Percentiles rank a stretch among this genome's conserved stretches.
Conservation (phyloP, 2,329 filamentous ascomycete species). For the Arachnomyces sp. region DNA sequence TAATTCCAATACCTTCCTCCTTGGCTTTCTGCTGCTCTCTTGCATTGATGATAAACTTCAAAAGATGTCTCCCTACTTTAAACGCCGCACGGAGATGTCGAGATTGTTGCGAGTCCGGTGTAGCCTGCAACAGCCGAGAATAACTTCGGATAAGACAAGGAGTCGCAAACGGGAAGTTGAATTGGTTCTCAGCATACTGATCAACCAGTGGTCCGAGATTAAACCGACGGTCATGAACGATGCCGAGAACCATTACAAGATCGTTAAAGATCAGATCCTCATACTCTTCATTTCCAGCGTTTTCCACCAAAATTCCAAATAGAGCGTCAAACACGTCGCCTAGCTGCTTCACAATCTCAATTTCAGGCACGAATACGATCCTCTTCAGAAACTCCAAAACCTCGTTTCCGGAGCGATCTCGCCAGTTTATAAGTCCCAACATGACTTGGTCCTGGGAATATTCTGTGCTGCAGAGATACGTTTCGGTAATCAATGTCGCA, state of each 20-base stretch:
- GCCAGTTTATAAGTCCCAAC: slow-evolving; percentile 79
- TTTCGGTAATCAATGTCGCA: slow-evolving; percentile 70
- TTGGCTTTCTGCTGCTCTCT: slow-evolving; percentile 81
- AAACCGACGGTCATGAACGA: slow-evolving; percentile 89
- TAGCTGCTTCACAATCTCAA: slow-evolving; percentile 92
- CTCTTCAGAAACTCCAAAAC: slow-evolving; percentile 69
- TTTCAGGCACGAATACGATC: slow-evolving; percentile 88
- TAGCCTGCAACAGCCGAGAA: slow-evolving; percentile 71
- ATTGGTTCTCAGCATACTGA: slow-evolving; percentile 77
- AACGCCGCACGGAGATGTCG: slow-evolving; percentile 82
- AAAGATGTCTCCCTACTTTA: slow-evolving; percentile 86
- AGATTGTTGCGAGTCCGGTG: slow-evolving; percentile 73
- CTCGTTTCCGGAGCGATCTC: slow-evolving; percentile 62
- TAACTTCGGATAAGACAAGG: slow-evolving; percentile 83
- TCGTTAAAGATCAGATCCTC: slow-evolving; percentile 90
- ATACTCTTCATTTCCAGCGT: slow-evolving; percentile 83
- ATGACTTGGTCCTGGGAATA: slow-evolving; percentile 90
- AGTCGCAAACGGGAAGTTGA: slow-evolving; percentile 89
- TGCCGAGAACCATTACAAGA: slow-evolving; percentile 80
- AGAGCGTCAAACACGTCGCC: slow-evolving; percentile 83
- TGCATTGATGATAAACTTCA: slow-evolving; percentile 91
- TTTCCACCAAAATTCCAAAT: slow-evolving; percentile 84
- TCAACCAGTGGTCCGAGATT: slow-evolving; percentile 87
- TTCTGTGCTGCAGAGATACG: slow-evolving; percentile 86
- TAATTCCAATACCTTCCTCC: slow-evolving; percentile 79